phyloP scores from a whole-genome alignment of 2,329 filamentous ascomycete genomes.

The Ophiostoma quercus region DNA sequence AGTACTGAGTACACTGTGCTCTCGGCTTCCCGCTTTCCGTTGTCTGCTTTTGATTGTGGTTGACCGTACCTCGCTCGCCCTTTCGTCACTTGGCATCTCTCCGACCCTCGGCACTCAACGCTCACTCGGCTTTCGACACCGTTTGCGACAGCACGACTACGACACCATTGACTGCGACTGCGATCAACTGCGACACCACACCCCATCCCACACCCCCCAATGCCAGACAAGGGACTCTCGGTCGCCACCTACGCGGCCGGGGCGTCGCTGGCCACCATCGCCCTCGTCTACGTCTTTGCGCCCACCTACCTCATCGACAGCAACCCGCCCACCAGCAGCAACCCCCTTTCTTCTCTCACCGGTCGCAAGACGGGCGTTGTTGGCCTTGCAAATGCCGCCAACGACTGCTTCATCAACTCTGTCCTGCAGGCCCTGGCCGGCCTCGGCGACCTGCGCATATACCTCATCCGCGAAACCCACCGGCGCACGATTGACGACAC shows the following conservation, averaged over 20 bases:
- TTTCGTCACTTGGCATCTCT: background rate
- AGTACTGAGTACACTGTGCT: too few species aligned
- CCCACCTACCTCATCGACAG: slow-evolving; percentile 95
- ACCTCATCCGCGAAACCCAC: slow-evolving; percentile 87
- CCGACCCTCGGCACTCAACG: background rate
- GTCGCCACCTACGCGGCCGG: slow-evolving; percentile 92
- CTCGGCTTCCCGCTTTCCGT: too few species aligned
- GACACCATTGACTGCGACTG: background rate
- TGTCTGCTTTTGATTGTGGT: too few species aligned
- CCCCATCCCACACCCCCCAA: slow-evolving; percentile 33
- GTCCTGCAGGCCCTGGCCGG: slow-evolving; percentile 90
- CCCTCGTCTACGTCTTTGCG: slow-evolving; percentile 93
- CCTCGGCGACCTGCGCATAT: slow-evolving; percentile 79
- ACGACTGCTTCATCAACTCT: slow-evolving; percentile 96
- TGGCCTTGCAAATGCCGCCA: slow-evolving; percentile 82
- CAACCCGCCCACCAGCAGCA: slow-evolving; percentile 57
- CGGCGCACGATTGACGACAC: slow-evolving; percentile 73
- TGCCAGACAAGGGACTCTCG: slow-evolving; percentile 78
- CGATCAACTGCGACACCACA: background rate
- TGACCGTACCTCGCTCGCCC: background rate
- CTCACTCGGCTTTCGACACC: too few species aligned
- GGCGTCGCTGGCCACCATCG: slow-evolving; percentile 88
- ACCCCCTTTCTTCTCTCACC: slow-evolving; percentile 30
- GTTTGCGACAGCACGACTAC: background rate
- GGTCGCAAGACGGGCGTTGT: slow-evolving; percentile 78